phyloP scores from a whole-genome alignment of 192 early-diverging fungal genomes.

The Irineochytrium annulatum region DNA sequence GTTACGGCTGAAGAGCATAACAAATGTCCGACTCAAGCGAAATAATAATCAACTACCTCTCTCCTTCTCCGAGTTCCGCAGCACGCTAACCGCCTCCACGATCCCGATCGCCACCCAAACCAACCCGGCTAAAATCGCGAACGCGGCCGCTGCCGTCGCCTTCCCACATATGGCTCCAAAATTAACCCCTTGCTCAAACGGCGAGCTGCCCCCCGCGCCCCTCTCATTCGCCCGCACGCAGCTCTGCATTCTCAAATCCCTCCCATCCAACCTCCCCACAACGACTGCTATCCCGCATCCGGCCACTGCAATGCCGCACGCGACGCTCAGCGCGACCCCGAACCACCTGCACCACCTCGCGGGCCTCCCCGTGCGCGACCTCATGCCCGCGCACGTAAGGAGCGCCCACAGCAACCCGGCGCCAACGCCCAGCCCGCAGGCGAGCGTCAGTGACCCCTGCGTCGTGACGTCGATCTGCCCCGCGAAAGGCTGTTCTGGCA shows the following conservation, averaged over 20 bases:
- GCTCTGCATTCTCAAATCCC: not conserved
- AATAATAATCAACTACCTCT: too few species aligned
- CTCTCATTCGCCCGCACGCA: not conserved
- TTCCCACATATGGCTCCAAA: not conserved
- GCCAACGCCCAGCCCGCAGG: not conserved
- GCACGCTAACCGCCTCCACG: too few species aligned
- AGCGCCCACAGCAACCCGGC: not conserved
- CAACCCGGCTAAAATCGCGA: too few species aligned
- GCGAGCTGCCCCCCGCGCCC: not conserved
- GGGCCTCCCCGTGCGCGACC: conserved; percentile 4
- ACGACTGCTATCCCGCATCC: not conserved
- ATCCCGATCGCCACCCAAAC: too few species aligned
- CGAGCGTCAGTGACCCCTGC: not conserved
- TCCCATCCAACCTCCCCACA: conserved; percentile 2
- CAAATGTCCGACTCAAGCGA: too few species aligned
- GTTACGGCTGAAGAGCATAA: too few species aligned
- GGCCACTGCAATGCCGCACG: not conserved
- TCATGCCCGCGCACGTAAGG: not conserved
- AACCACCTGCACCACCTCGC: not conserved
- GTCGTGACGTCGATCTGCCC: not conserved
- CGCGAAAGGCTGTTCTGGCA: not conserved
- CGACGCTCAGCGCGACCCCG: not conserved
- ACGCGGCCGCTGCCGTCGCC: not conserved
- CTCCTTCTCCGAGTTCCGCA: too few species aligned
- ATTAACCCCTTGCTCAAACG: not conserved